Evolutionary conservation across 768 basidiomycete species (phyloP).

Genomic region (Coprinellus micaceus): DNA sequence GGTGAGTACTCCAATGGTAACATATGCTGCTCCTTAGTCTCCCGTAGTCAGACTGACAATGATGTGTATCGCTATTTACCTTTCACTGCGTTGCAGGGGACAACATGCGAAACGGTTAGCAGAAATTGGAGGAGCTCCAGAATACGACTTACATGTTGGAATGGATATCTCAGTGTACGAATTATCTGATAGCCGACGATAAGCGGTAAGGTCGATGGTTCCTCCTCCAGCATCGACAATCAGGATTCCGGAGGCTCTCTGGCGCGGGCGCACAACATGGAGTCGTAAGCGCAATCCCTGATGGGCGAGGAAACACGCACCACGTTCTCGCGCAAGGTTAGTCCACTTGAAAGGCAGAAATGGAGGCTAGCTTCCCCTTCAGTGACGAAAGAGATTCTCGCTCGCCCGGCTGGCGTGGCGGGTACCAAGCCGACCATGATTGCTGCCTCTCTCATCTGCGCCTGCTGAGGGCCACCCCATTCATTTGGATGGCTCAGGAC

Average conservation of each 20-base stretch:
- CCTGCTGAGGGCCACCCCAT: constrained; percentile 52
- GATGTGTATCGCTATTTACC: no score
- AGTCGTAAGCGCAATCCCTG: background rate
- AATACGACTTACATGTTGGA: background rate
- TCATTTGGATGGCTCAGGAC: constrained; percentile 51
- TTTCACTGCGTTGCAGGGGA: no score
- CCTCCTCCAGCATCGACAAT: constrained; percentile 43
- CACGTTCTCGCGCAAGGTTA: background rate
- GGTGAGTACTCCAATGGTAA: no score
- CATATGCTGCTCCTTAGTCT: background rate
- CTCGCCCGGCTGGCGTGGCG: constrained; percentile 23
- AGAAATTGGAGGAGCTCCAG: background rate
- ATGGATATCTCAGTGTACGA: background rate
- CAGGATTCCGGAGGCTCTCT: constrained; percentile 33
- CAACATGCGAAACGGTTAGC: background rate
- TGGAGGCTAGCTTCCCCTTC: constrained; percentile 56
- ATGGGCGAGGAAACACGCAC: background rate
- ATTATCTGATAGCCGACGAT: constrained; percentile 20
- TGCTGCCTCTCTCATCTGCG: constrained; percentile 44
- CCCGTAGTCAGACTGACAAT: no score
- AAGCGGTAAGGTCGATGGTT: constrained; percentile 41
- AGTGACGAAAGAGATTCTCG: constrained; percentile 44
- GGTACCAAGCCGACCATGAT: constrained; percentile 42
- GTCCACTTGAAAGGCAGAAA: constrained; percentile 30
- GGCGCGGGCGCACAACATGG: no score